phyloP scores from a whole-genome alignment of 1,139 yeast genomes.

The Saccharomyces pastorianus region DNA sequence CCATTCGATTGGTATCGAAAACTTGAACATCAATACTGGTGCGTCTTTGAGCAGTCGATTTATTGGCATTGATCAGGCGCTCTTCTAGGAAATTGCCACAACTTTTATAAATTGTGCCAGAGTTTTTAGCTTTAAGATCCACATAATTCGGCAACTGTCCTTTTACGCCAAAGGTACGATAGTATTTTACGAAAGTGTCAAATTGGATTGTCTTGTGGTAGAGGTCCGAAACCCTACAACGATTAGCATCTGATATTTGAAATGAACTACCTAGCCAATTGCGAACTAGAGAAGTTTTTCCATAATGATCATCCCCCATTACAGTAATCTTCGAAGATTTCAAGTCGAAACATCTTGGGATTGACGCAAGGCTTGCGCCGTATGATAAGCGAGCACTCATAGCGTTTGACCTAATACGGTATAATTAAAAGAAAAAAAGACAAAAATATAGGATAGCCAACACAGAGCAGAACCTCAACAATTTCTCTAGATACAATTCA shows the following conservation, averaged over 20 bases:
- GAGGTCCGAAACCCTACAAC: constrained; percentile 11
- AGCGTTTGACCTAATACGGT: not conserved
- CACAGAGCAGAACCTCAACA: not conserved
- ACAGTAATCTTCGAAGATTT: constrained; percentile 19
- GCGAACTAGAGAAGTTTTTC: constrained; percentile 23
- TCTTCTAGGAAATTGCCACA: not conserved
- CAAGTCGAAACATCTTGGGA: constrained; percentile 18
- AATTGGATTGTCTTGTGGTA: constrained; percentile 14
- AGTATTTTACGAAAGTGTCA: constrained; percentile 5
- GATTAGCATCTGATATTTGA: not conserved
- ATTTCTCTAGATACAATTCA: not conserved
- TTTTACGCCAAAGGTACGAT: not conserved
- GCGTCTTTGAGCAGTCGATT: constrained; percentile 1
- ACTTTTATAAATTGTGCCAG: not conserved
- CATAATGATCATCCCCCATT: constrained; percentile 22
- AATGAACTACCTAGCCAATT: constrained; percentile 20
- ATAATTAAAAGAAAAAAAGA: not conserved
- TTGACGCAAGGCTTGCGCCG: constrained; percentile 6
- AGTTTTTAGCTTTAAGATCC: not conserved
- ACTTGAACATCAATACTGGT: constrained; percentile 18
- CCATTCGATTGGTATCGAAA: constrained; percentile 20
- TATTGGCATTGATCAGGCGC: not conserved
- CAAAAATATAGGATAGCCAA: not conserved
- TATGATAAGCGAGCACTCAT: constrained; percentile 10
- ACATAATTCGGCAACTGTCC: not conserved